Evolutionary conservation across 2,329 filamentous ascomycete genomes (phyloP), one percentile per base, ranked within the genome.

Genomic region (Alternaria postmessia): DNA sequence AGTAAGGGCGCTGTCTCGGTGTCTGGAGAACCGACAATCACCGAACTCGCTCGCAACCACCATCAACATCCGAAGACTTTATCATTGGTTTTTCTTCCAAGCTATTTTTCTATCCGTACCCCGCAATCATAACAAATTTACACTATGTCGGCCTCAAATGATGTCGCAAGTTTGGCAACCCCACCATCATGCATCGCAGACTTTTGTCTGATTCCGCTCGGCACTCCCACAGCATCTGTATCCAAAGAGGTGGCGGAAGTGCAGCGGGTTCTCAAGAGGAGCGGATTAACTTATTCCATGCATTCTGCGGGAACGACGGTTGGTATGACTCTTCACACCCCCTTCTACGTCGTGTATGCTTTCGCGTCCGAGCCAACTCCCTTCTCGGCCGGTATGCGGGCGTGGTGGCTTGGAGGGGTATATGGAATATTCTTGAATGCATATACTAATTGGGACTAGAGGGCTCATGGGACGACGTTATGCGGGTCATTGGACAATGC

Each of bases 261-360:
- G 38, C 94, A 98, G 81, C 88, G 89, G 58, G 84, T 98, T 36
- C 85, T 99, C 71, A 88, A 91, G 79, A 88, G 87, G 54, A 95
- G 91, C 69, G 93, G 93, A 2, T 79, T 98, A 64, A 89, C 88
- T 65, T 94, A 94, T 76, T 89, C 86, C 47, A 95, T 98, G 92
- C 94, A 98, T 80, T 94, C 92, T 26, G 94, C 93, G 2, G 95
- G 94, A 12, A 97, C 94, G 0, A 98, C 94, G 0, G 87, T 98
- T 56, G 93, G 93, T 95, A 82, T 59, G 89, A 51, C 11, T 61
- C 20, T 30, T 38, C 22, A 30, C 46, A 22, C 30, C 30, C 22
- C 38, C 20, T 36, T 43, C 24, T 18, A 43, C 11, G 44, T 30
- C 20, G 22, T 46, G 47, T 11, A 46, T 26, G 32, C 32, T 32